These are phyloP conservation scores for Collybia mongolica DNA, from an alignment of 768 basidiomycete genomes.

Conservation along the genomic window DNA sequence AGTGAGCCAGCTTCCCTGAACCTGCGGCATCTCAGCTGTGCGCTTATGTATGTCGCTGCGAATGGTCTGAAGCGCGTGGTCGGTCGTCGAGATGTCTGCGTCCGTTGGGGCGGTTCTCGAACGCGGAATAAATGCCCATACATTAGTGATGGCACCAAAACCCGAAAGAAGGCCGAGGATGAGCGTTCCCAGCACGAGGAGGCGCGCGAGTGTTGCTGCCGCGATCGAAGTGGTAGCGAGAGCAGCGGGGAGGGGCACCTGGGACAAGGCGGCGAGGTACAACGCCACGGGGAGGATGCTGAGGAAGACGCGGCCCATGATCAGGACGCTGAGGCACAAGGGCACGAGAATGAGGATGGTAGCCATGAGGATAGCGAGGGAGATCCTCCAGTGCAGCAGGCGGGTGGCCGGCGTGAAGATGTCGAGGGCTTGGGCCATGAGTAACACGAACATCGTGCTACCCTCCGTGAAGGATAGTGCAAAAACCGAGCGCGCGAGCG, in stretches of 20 bases:
- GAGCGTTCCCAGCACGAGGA: conserved; percentile 74
- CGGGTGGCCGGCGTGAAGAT: conserved; percentile 57
- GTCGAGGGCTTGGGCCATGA: conserved; percentile 68
- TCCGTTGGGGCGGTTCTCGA: conserved; percentile 44
- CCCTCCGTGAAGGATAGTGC: conserved; percentile 74
- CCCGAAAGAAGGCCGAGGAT: conserved; percentile 82
- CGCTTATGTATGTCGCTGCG: conserved; percentile 52
- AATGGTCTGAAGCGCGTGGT: conserved; percentile 58
- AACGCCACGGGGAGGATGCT: conserved; percentile 49
- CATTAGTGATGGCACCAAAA: conserved; percentile 69
- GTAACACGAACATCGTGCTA: conserved; percentile 66
- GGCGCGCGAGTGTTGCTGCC: conserved; percentile 53
- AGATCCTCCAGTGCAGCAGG: conserved; percentile 65
- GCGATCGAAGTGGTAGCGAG: conserved; percentile 37
- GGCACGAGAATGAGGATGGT: conserved; percentile 69
- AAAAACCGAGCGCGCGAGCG: conserved; percentile 58
- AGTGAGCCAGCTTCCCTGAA: conserved; percentile 44
- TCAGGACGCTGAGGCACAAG: conserved; percentile 56
- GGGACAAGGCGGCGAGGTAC: conserved; percentile 61
- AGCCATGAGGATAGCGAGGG: conserved; percentile 57
- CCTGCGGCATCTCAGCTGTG: conserved; percentile 26
- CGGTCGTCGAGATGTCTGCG: conserved; percentile 50
- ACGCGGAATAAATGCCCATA: conserved; percentile 58
- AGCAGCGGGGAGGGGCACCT: conserved; percentile 64
- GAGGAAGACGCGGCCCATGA: conserved; percentile 35